phyloP scores from a whole-genome alignment of 352 stramenopile genomes.

The Globisporangium irregulare region DNA sequence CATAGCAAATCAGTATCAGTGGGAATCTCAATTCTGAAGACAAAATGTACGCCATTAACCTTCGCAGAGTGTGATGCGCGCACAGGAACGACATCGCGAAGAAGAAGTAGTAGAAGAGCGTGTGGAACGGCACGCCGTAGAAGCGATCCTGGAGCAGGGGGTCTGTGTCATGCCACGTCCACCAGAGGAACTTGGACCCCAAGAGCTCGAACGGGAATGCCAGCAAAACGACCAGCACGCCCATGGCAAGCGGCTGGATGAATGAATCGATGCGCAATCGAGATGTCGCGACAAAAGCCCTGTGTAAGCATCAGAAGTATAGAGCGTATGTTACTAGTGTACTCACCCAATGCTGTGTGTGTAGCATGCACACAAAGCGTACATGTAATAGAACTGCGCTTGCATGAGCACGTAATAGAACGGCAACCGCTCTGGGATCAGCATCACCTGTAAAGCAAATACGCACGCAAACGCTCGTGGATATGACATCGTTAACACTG shows the following conservation, averaged over 20 bases:
- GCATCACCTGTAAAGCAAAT: conserved; percentile 35
- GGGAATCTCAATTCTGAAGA: background rate
- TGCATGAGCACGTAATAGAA: conserved; percentile 67
- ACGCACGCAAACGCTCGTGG: background rate
- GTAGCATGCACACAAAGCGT: background rate
- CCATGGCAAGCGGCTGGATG: conserved; percentile 71
- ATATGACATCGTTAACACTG: background rate
- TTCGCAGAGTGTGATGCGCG: conserved; percentile 55
- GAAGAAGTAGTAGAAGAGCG: conserved; percentile 67
- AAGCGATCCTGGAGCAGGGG: conserved; percentile 55
- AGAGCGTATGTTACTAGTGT: background rate
- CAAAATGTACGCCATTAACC: conserved; percentile 23
- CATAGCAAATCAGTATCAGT: background rate
- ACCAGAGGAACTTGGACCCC: conserved; percentile 81
- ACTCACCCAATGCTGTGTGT: background rate
- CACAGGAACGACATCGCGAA: conserved; percentile 52
- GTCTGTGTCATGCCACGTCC: conserved; percentile 85
- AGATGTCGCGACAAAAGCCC: conserved; percentile 68
- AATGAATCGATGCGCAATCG: conserved; percentile 71
- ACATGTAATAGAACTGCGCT: conserved; percentile 82
- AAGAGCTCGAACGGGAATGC: conserved; percentile 73
- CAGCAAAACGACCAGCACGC: conserved; percentile 47
- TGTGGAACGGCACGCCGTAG: conserved; percentile 62
- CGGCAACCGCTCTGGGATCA: conserved; percentile 48
- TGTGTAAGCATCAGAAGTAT: conserved; percentile 17